A percentile compares a stretch with the other conserved stretches of the same genome.
Conservation (phyloP, 306 rosid species). For the Glycine latifolia region DNA sequence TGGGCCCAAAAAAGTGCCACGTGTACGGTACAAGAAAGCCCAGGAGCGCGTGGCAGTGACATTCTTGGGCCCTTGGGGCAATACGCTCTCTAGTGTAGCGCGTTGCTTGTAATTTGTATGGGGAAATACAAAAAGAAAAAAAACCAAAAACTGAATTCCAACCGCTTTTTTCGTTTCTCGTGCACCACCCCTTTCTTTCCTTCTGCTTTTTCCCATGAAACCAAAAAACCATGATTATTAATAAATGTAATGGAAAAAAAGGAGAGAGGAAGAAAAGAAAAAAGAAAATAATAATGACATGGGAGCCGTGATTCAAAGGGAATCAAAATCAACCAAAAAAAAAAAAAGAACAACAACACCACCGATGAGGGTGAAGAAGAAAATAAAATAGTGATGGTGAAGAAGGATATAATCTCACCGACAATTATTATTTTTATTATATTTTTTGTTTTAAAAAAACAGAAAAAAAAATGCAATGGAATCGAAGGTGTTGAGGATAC, state of each 20-base stretch:
- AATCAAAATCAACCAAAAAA: conserved; percentile 28
- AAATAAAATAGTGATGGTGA: neutral
- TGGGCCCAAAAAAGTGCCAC: conserved; percentile 44
- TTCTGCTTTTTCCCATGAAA: conserved; percentile 34
- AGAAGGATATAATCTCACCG: conserved; percentile 20
- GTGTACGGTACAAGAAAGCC: conserved; percentile 49
- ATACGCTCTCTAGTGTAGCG: conserved; percentile 34
- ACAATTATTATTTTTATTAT: conserved; percentile 33
- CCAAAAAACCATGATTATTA: conserved; percentile 1
- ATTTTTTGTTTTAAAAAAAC: neutral
- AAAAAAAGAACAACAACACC: neutral
- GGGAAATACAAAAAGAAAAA: conserved; percentile 4
- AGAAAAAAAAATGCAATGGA: neutral
- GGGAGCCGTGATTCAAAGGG: conserved; percentile 51
- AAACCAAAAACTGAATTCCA: conserved; percentile 53
- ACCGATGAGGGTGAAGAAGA: neutral
- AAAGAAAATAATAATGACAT: conserved; percentile 9
- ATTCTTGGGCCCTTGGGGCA: neutral
- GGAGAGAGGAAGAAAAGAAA: neutral
- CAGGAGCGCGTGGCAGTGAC: conserved; percentile 34
- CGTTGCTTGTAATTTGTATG: conserved; percentile 18
- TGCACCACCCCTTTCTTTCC: neutral
- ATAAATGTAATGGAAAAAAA: neutral
- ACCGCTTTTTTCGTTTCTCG: conserved; percentile 53
- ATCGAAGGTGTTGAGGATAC: neutral